Evolutionary conservation across 768 basidiomycete genomes (phyloP), one percentile per base, ranked within the genome.

Genomic region (Mycena pura): DNA sequence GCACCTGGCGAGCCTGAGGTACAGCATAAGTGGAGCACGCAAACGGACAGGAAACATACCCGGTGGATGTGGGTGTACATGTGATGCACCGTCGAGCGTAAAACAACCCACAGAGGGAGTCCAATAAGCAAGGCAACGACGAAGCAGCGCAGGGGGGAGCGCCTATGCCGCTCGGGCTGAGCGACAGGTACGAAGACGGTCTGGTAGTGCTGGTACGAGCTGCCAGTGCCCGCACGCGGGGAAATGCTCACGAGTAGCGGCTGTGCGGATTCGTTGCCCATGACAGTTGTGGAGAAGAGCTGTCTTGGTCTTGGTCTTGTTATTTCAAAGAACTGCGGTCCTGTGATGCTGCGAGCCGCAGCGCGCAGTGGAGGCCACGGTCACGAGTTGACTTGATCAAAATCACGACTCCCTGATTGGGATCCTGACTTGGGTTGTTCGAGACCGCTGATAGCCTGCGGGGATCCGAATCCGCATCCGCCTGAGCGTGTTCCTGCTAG

Each of bases 251-350:
- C 15, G 14, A 58, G 48, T 2, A 59, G 28, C 24, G 49, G 41
- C 46, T 51, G 49, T 25, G 41, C 13, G 31, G 57, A n/a, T 19
- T 24, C 14, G n/a, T 59, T 59, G 10, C 32, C 21, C 57, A 59
- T 52, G 34, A n/a, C n/a, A n/a, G n/a, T n/a, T n/a, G n/a, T n/a
- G n/a, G n/a, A n/a, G n/a, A n/a, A n/a, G n/a, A n/a, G n/a, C n/a
- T n/a, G n/a, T n/a, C n/a, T n/a, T n/a, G n/a, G n/a, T n/a, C n/a
- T n/a, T n/a, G n/a, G n/a, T n/a, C n/a, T n/a, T n/a, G n/a, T n/a
- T n/a, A n/a, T n/a, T n/a, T n/a, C n/a, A n/a, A n/a, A n/a, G n/a
- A n/a, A n/a, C n/a, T n/a, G n/a, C n/a, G n/a, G n/a, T n/a, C n/a
- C n/a, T n/a, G n/a, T n/a, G n/a, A n/a, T n/a, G n/a, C n/a, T n/a